Conservation (phyloP, 345 rosid species). For the Eucalyptus paniculata region DNA sequence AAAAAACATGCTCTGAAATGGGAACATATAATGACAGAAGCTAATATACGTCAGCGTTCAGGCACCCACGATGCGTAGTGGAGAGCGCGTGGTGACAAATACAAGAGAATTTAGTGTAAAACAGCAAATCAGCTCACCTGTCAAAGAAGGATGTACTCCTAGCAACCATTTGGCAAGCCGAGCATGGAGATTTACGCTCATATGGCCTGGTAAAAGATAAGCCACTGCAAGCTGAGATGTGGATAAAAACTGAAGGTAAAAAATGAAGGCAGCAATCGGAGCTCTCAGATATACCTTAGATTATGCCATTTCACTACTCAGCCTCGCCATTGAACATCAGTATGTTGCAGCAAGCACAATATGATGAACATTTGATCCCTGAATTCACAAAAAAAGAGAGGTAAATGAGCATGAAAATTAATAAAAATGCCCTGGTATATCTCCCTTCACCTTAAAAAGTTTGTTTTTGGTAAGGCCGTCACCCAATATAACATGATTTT, state of each 20-base stretch:
- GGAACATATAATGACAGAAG: neutral
- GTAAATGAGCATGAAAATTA: neutral
- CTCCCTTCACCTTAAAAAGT: neutral
- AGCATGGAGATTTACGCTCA: constrained; percentile 68
- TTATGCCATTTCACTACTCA: constrained; percentile 60
- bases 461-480: neutral
- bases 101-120: neutral
- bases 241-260: neutral
- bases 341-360: neutral
- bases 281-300: constrained; percentile 31
- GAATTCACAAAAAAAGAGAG: neutral
- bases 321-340: neutral
- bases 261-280: neutral
- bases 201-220: constrained; percentile 29
- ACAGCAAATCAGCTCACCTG: constrained; percentile 27
- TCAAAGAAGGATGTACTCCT: constrained; percentile 52
- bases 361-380: neutral
- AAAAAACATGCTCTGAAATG: neutral
- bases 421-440: neutral
- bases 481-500: neutral
- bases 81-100: neutral
- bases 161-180: constrained; percentile 40
- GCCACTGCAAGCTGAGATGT: neutral
- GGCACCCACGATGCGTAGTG: neutral
- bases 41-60: neutral